These are phyloP conservation scores for Nitzschia palea DNA, from an alignment of 108 stramenopile genomes.

Conservation along the genomic window DNA sequence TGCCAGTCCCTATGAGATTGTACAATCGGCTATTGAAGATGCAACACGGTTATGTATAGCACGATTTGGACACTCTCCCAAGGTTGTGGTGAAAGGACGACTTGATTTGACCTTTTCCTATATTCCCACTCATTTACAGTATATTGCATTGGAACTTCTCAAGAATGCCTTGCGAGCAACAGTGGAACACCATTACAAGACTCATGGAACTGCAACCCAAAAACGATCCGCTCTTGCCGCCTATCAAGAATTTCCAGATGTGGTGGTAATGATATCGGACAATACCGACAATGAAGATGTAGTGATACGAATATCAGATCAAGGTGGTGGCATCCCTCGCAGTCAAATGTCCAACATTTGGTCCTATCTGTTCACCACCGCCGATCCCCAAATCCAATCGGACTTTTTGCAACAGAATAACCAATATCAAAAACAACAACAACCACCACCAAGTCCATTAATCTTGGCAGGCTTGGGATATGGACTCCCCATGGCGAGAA, in stretches of 20 bases:
- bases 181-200: conserved; percentile 63
- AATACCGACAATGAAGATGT: conserved; percentile 74
- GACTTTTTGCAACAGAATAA: conserved; percentile 28
- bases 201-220: conserved; percentile 35
- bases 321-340: conserved; percentile 92
- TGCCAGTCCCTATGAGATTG: conserved; percentile 65
- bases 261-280: conserved; percentile 87
- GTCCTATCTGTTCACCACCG: conserved; percentile 67
- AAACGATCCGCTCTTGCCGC: conserved; percentile 17
- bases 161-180: conserved; percentile 94
- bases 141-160: conserved; percentile 89
- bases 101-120: conserved; percentile 82
- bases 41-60: conserved; percentile 72
- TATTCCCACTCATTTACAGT: conserved; percentile 71
- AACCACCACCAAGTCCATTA: neutral
- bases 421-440: neutral
- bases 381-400: conserved; percentile 50
- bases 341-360: conserved; percentile 78
- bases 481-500: conserved; percentile 87
- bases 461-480: conserved; percentile 79
- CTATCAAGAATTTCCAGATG: conserved; percentile 29
- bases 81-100: conserved; percentile 69
- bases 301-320: conserved; percentile 86
- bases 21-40: conserved; percentile 70
- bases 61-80: conserved; percentile 83